A percentile compares a stretch with the other conserved stretches of the same genome.
Conservation (phyloP, 2,329 filamentous ascomycete species). For the Gyromitra esculenta region DNA sequence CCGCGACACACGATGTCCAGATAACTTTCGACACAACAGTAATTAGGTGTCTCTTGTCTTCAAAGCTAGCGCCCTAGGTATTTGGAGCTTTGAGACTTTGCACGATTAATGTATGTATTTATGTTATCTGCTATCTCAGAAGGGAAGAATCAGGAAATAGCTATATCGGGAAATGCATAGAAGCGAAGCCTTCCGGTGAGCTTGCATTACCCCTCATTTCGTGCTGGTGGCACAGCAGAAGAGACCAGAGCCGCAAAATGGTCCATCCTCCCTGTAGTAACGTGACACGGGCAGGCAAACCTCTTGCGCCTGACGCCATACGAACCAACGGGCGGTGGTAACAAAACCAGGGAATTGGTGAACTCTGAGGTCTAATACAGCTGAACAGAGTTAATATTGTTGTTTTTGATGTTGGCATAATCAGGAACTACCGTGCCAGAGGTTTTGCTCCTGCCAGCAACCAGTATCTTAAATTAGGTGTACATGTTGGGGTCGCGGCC, state of each 20-base stretch:
- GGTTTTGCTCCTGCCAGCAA: too few relatives aligned
- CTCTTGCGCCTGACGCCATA: conserved; percentile 36
- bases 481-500: too few relatives aligned
- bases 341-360: conserved; percentile 41
- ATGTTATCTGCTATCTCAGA: conserved; percentile 14
- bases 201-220: conserved; percentile 41
- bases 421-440: too few relatives aligned
- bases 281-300: conserved; percentile 15
- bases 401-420: too few relatives aligned
- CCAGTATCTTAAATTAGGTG: too few relatives aligned
- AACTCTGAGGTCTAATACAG: not conserved
- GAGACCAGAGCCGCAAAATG: conserved; percentile 41
- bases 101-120: not conserved
- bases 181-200: conserved; percentile 32
- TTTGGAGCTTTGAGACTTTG: conserved; percentile 5
- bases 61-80: conserved; percentile 1
- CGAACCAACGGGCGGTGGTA: conserved; percentile 38
- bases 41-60: conserved; percentile 9
- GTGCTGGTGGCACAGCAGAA: conserved; percentile 30
- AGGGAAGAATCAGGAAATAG: not conserved
- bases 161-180: conserved; percentile 21
- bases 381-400: too few relatives aligned
- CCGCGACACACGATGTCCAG: not conserved
- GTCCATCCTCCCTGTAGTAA: conserved; percentile 25
- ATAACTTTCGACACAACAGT: not conserved